A percentile compares a stretch with the other conserved stretches of the same genome.
Evolutionary conservation across 140 eudicot species (phyloP).

Genomic region (Cichorium intybus): DNA sequence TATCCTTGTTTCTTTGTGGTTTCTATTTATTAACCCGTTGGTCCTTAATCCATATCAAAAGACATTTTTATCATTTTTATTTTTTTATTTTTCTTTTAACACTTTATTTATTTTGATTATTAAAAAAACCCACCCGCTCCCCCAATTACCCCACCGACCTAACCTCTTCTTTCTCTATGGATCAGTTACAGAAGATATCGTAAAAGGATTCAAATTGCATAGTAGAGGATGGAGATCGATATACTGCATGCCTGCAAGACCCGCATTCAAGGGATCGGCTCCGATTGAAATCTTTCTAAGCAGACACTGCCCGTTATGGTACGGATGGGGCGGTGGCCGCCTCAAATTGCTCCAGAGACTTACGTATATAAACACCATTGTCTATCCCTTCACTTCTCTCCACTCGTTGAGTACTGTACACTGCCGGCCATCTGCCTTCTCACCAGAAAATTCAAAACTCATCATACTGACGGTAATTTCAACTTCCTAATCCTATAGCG

Average conservation of each 20-base stretch:
- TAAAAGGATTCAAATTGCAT: slow-evolving; percentile 98
- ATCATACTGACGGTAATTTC: slow-evolving; percentile 87
- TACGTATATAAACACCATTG: slow-evolving; percentile 92
- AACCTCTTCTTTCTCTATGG: no score
- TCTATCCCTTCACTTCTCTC: slow-evolving; percentile 95
- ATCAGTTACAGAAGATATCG: slow-evolving; percentile 97
- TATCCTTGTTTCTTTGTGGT: no score
- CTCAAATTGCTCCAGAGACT: slow-evolving; percentile 95
- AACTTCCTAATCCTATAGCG: background rate
- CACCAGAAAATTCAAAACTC: slow-evolving; percentile 95
- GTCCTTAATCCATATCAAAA: no score
- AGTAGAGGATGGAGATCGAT: slow-evolving; percentile 99
- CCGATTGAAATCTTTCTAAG: slow-evolving; percentile 98
- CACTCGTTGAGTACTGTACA: slow-evolving; percentile 86
- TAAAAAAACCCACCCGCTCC: no score
- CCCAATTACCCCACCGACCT: no score
- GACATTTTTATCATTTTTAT: no score
- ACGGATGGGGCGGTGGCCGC: slow-evolving; percentile 97
- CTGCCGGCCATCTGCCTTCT: slow-evolving; percentile 95
- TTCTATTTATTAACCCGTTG: no score
- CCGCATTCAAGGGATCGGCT: slow-evolving; percentile 98
- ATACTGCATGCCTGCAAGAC: slow-evolving; percentile 95
- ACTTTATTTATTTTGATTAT: no score
- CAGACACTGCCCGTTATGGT: slow-evolving; percentile 98
- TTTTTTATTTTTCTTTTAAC: no score